Base-by-base conservation (phyloP, 805 yeast species). In the Ogataea ganodermae region DNA sequence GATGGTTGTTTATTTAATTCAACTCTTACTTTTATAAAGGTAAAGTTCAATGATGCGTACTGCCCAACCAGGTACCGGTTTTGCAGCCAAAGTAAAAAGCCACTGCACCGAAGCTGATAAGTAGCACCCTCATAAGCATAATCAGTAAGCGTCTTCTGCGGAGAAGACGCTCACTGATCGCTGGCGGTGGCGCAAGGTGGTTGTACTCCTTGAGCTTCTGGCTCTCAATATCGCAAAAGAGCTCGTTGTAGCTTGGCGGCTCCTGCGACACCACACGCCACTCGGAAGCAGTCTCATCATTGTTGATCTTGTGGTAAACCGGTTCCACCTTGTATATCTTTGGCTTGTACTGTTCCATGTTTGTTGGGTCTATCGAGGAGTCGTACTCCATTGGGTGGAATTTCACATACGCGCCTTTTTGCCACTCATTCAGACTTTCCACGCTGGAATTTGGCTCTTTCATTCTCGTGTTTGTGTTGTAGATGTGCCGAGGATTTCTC, bases 301-400 rank as follows among this genome's bases (percentile, higher is more conserved):
- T 35, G 22, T 28, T 35, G 13, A 50, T 28, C 41, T 46, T 51
- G 13, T 44, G 48, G 43, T 46, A 58, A 4, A 51, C 45, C 2
- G 60, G 56, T 27, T 39, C 56, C 26, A 63, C 71, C 42, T 57
- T 64, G 50, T 67, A 69, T 4, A 53, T 50, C 47, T 67, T 67
- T 2, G 63, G 53, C 3, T 42, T 23, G 52, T 63, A 69, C 44
- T 69, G 73, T 3, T 52, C 56, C 59, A 57, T 47, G 52, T 68
- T 69, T 6, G 60, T 40, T 0, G 65, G 59, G 45, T 68, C 69
- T 10, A 65, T 20, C 0, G 43, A 9, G 2, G 66, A 57, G 45
- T 68, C 70, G 37, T 55, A 68, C 31, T 57, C 61, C 12, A 65
- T 52, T n/a, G 57, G 66, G 31, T 51, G 43, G 42, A 61, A 62